Base-by-base conservation (phyloP, 129 eudicot species). In the Tanacetum coccineum region DNA sequence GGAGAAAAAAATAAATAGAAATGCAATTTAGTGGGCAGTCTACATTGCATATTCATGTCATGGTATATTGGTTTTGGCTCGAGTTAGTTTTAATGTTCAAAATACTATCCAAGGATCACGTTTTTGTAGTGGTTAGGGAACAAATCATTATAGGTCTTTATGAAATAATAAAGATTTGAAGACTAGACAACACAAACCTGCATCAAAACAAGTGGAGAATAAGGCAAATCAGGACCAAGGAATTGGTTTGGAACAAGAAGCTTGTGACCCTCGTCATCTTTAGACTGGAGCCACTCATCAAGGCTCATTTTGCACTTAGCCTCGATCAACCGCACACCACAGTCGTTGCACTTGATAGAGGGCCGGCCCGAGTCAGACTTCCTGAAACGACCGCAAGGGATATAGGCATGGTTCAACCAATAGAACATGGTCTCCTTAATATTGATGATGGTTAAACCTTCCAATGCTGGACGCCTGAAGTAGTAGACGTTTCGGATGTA, bases 291-390 rank as follows among this genome's bases (percentile, higher is more conserved):
- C 97, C 97, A 91, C 68, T 87, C 96, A 13, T 85, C 86, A 0
- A 87, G 50, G 22, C 83, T 85, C 62, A 66, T 75, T 13, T 54
- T 63, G 65, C 93, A 87, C 45, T 74, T 60, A 3, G 93, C 97
- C 82, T 91, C 97, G 6, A 77, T 52, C 3, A 87, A 58, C 78
- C 98, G 74, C 64, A 80, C 85, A 20, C 98, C 98, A 68, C 98
- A 91, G 48, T 91, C 98, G 13, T 91, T 91, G 64, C 98, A 91
- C 71, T 91, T 91, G 61, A 91, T 67, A 62, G 72, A 81, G 9
- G 98, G 87, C 58, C 98, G 71, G 21, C 95, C 95, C 10, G 81
- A 62, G 20, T 83, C 85, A 21, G 73, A 56, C 60, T 89, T 45
- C 58, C 98, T 70, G 19, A 91, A 66, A 15, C 98, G 82, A 4